Evolutionary conservation across 495 filamentous ascomycete species (phyloP).

Genomic region (Xylaria flabelliformis): DNA sequence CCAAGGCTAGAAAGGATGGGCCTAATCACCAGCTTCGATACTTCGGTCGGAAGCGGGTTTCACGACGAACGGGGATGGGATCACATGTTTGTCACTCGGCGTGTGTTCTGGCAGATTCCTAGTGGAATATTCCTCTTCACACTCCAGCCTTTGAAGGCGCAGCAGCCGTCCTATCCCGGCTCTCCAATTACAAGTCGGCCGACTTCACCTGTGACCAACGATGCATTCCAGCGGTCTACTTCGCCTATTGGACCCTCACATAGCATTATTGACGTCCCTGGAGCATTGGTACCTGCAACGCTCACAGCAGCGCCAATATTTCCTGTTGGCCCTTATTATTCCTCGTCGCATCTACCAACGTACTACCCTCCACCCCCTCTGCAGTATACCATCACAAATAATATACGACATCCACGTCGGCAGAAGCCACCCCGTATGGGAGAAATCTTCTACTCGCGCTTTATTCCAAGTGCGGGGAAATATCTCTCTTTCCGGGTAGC

Average conservation of each 20-base stretch:
- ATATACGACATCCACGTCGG: slow-evolving; percentile 83
- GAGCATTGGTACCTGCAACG: slow-evolving; percentile 39
- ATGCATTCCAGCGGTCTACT: slow-evolving; percentile 34
- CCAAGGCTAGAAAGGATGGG: slow-evolving; percentile 94
- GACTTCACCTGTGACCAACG: slow-evolving; percentile 64
- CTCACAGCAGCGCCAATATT: slow-evolving; percentile 45
- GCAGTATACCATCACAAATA: slow-evolving; percentile 80
- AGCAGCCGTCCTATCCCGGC: slow-evolving; percentile 60
- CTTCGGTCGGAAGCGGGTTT: slow-evolving; percentile 69
- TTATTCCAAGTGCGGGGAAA: slow-evolving; percentile 79
- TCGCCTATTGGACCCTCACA: slow-evolving; percentile 12
- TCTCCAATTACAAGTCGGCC: slow-evolving; percentile 60
- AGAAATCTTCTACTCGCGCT: slow-evolving; percentile 88
- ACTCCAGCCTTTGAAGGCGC: slow-evolving; percentile 61
- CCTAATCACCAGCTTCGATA: slow-evolving; percentile 76
- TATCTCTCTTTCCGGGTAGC: slow-evolving; percentile 89
- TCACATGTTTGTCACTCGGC: slow-evolving; percentile 80
- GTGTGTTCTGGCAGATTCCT: slow-evolving; percentile 91
- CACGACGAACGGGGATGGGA: slow-evolving; percentile 74
- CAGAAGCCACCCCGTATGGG: slow-evolving; percentile 89
- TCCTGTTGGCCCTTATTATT: slow-evolving; percentile 72
- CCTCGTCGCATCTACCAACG: slow-evolving; percentile 81
- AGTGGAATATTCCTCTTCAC: slow-evolving; percentile 87
- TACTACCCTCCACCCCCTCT: slow-evolving; percentile 86
- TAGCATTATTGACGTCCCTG: slow-evolving; percentile 39